These are phyloP conservation scores for Fraxinus sp. DNA, from an alignment of 305 asterid species.

Conservation along the genomic window DNA sequence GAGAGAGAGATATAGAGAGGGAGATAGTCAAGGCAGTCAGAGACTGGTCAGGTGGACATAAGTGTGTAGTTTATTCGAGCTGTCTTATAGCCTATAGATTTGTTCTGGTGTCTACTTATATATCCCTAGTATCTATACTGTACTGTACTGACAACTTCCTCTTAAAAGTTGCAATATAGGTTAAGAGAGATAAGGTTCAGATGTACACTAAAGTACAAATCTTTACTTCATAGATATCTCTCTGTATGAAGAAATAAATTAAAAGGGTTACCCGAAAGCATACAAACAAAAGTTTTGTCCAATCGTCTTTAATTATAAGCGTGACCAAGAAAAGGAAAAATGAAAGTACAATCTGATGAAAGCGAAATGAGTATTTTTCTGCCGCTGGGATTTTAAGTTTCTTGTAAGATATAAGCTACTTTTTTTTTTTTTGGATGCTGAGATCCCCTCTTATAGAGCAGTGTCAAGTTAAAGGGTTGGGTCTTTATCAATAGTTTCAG, in stretches of 20 bases:
- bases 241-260: not conserved
- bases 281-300: not conserved
- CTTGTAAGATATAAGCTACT: not conserved
- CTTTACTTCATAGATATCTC: slow-evolving; percentile 13
- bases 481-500: slow-evolving; percentile 29
- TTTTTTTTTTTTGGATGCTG: not conserved
- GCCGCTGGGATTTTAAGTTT: not conserved
- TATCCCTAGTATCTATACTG: not conserved
- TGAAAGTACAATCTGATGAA: not conserved
- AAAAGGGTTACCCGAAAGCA: not conserved
- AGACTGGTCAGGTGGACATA: not conserved
- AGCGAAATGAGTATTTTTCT: not conserved
- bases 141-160: slow-evolving; percentile 9
- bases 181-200: slow-evolving; percentile 19
- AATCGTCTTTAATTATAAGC: not conserved
- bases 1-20: not conserved
- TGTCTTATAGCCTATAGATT: slow-evolving; percentile 21
- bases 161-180: slow-evolving; percentile 14
- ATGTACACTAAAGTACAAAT: slow-evolving; percentile 25
- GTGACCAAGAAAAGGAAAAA: slow-evolving; percentile 9
- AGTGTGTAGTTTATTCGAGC: slow-evolving; percentile 21
- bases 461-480: not conserved
- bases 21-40: slow-evolving; percentile 16
- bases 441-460: not conserved
- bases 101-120: not conserved